Evolutionary conservation across 2,329 filamentous ascomycete species (phyloP), one percentile per base, ranked within the genome.

Genomic region (Calonectria pseudoreteaudii): DNA sequence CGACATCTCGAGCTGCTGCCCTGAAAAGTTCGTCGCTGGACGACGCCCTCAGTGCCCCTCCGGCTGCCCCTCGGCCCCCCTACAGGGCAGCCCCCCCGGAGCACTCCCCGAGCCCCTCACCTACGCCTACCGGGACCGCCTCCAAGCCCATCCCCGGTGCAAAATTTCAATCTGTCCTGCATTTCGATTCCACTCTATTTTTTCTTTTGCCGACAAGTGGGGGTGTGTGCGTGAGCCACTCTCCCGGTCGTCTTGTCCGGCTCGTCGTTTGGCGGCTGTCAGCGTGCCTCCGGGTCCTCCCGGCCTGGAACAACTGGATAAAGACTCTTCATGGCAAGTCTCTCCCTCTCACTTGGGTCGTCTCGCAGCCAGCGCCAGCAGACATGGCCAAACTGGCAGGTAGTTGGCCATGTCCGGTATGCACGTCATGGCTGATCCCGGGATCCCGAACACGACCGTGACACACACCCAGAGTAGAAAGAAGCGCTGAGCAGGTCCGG

Each of bases 251-350:
- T 41, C 70, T 65, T 72, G 73, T 56, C 68, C 70, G 74, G 58
- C 58, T 31, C 75, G 70, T 71, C 13, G 58, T 62, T 60, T 74
- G 68, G 60, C 62, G 47, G 50, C 66, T 66, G 71, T 79, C 70
- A 71, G 70, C 64, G 56, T 74, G 68, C 68, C 75, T 80, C 79
- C 78, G 78, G 76, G 66, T 79, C 75, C 75, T 79, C 77, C 79
- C 79, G 79, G 77, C 60, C 70, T 50, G 30, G 60, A 56, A 66
- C 64, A 31, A 30, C 65, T 71, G 56, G 56, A 62, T 62, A 62
- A 62, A 62, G 56, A 41, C 56, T 62, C 56, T 62, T 62, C 56
- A 62, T 38, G 56, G 36, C 23, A 30, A 56, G 52, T 28, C 23
- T 26, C 23, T 23, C 34, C 8, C 31, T 58, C n/a, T 58, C n/a